A percentile compares a stretch with the other conserved stretches of the same genome.
These are phyloP conservation scores for Peronospora destructor DNA, from an alignment of 352 stramenopile genomes.

Conservation along the genomic window DNA sequence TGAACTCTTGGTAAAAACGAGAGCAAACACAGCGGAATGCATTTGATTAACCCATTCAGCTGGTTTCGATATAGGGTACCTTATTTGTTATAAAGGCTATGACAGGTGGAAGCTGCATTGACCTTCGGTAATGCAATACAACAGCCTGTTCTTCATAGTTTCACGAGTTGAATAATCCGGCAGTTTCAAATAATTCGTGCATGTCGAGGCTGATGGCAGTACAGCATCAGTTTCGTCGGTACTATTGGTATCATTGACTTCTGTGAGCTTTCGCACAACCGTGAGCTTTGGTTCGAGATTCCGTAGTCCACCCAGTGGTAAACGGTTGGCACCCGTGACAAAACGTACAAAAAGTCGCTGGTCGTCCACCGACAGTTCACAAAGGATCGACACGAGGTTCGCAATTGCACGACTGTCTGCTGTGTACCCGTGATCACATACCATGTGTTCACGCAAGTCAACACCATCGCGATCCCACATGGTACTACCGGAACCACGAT, in stretches of 20 bases:
- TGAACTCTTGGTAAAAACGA: too few relatives aligned
- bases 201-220: conserved; percentile 83
- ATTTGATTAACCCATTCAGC: too few relatives aligned
- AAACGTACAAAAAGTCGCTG: conserved; percentile 85
- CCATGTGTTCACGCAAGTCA: conserved; percentile 67
- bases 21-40: too few relatives aligned
- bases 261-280: conserved; percentile 77
- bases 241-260: conserved; percentile 11
- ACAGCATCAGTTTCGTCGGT: conserved; percentile 39
- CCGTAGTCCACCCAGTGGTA: conserved; percentile 77
- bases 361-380: conserved; percentile 54
- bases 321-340: conserved; percentile 80
- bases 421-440: conserved; percentile 84
- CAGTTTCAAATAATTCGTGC: conserved; percentile 88
- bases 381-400: conserved; percentile 71
- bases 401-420: conserved; percentile 52
- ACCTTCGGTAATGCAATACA: conserved; percentile 82
- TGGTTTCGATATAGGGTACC: too few relatives aligned
- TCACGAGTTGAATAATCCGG: conserved; percentile 83
- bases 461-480: conserved; percentile 70
- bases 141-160: conserved; percentile 57
- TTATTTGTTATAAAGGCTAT: conserved; percentile 17
- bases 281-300: conserved; percentile 83
- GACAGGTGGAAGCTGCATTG: conserved; percentile 83
- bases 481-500: conserved; percentile 31